Evolutionary conservation across 257 asterid genomes (phyloP), one percentile per base, ranked within the genome.

Genomic region (Plantago major): DNA sequence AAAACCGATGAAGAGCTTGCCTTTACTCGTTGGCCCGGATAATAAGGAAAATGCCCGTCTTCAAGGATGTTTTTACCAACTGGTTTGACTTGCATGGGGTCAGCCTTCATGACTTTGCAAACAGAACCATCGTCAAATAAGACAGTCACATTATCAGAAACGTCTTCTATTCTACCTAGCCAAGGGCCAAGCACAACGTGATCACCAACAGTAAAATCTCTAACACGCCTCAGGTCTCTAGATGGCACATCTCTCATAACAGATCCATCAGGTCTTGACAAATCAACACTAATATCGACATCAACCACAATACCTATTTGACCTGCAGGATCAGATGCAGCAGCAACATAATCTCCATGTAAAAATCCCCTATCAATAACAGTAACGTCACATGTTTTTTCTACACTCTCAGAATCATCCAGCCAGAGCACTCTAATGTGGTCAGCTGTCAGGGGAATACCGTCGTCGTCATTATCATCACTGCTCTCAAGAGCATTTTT

Each of bases 151-250:
- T 94, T 90, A 75, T 94, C 99, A 67, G 78, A 73, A 60, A 94
- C 89, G 15, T 85, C 97, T 73, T 94, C 99, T 43, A 94, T 74
- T 67, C 97, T 85, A 72, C 99, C 99, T 54, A 94, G 77, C 99
- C 99, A 94, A n/a, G 95, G 94, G 67, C 97, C 99, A 62, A 80
- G 89, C 65, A 90, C 86, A 8, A 94, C 94, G 74, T 90, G 86
- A 72, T 94, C 99, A 53, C 99, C 99, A 64, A 87, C 74, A 30
- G 92, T 81, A 65, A 90, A 94, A 65, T 87, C 90, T 79, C 95
- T 76, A 47, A 94, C 72, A 47, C 99, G 92, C 66, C 55, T 82
- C 76, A 94, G 63, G 56, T 87, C 87, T 67, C 71, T 74, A 47
- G 94, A 74, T 70, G 94, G 71, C 68, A 69, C 79, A 66, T 81